Percentiles rank a stretch among this genome's conserved stretches.
phyloP scores from a whole-genome alignment of 169 alveolate species.

The Besnoitia besnoiti region DNA sequence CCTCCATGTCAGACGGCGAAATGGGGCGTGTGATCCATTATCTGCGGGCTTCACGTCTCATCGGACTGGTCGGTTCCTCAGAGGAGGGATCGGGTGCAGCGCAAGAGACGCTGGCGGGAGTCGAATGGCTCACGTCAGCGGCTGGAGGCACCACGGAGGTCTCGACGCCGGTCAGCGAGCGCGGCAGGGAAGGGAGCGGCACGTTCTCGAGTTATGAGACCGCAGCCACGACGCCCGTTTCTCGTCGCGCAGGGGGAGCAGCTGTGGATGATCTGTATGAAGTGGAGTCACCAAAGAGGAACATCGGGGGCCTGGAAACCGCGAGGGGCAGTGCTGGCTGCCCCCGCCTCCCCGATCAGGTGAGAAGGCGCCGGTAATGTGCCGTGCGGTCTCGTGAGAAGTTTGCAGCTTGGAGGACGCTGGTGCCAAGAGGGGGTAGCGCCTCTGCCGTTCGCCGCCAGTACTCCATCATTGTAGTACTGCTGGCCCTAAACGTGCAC shows the following conservation, averaged over 20 bases:
- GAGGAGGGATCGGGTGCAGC: background rate
- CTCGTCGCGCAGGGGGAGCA: background rate
- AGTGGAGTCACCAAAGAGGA: background rate
- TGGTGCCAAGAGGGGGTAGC: no score
- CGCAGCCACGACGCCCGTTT: no score
- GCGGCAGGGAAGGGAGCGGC: background rate
- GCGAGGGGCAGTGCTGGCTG: background rate
- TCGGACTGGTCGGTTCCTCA: background rate
- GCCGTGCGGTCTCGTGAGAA: no score
- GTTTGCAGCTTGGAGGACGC: no score
- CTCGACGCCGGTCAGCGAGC: background rate
- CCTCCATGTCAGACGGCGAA: constrained; percentile 3
- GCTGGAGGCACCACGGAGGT: background rate
- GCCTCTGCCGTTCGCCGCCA: no score
- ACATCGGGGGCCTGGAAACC: background rate
- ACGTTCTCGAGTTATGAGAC: background rate
- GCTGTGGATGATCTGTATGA: background rate
- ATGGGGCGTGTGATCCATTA: background rate
- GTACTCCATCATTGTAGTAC: no score
- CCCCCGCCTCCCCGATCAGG: background rate
- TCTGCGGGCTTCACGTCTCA: background rate
- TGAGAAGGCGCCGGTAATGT: background rate
- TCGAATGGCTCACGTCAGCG: background rate
- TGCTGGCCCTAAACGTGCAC: no score
- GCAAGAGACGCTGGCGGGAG: background rate